These are phyloP conservation scores for Gillenia trifoliata DNA, from an alignment of 306 rosid genomes.

Conservation along the genomic window DNA sequence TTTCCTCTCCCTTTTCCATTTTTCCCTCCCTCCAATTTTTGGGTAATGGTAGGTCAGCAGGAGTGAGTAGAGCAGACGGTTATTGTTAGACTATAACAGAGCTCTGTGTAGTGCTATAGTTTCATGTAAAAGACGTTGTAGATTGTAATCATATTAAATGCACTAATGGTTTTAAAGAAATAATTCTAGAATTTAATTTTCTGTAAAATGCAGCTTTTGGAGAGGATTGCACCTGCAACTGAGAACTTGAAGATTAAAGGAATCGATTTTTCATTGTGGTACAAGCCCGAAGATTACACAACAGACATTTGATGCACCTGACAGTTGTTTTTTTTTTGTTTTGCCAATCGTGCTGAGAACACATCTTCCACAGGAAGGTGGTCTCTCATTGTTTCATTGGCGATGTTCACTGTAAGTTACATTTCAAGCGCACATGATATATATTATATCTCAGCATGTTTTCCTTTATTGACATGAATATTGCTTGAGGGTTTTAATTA, in stretches of 20 bases:
- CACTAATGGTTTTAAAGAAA: neutral
- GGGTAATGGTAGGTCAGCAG: neutral
- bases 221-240: slow-evolving; percentile 79
- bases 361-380: slow-evolving; percentile 9
- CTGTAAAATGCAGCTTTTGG: slow-evolving; percentile 62
- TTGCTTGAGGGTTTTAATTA: too few species aligned
- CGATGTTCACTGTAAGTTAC: neutral
- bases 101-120: neutral
- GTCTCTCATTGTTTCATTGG: neutral
- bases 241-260: slow-evolving; percentile 63
- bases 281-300: slow-evolving; percentile 72
- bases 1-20: neutral
- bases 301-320: slow-evolving; percentile 53
- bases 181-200: neutral
- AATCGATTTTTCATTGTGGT: slow-evolving; percentile 80
- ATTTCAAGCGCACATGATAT: neutral
- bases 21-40: neutral
- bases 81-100: neutral
- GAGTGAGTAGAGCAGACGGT: neutral
- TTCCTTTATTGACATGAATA: neutral
- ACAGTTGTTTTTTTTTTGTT: neutral
- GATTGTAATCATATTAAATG: too few species aligned
- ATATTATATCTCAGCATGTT: neutral
- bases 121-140: neutral
- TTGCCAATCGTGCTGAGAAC: neutral